Evolutionary conservation across 1,139 yeast species (phyloP), one percentile per base, ranked within the genome.

Genomic region (Geotrichum restrictum): DNA sequence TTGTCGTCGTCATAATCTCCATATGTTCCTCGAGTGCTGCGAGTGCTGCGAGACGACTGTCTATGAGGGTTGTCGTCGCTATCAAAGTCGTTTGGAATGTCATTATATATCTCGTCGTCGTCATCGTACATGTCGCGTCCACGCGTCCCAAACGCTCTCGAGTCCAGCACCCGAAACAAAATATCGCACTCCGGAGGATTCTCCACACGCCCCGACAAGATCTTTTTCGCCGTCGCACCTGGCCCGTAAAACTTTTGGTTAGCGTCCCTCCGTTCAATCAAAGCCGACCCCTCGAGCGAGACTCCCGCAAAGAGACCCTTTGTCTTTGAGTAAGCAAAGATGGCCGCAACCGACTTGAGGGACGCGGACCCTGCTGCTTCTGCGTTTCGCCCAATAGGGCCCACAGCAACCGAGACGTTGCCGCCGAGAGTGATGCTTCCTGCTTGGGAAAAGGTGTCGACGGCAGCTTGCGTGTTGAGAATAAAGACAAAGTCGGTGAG

Each of bases 291-390:
- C 72, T 93, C 98, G 50, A 93, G 79, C 1, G 98, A 91, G 31
- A 93, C 93, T 64, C 98, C 98, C 0, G 98, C 98, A 73, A 88
- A 93, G 52, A 93, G 77, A 57, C 98, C 98, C 69, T 93, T 93
- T 2, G 97, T 89, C 71, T 93, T 93, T 16, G 97, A 88, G 70
- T 93, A 93, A 1, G 97, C 76, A 67, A 91, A 93, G 18, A 93
- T 84, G 3, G 98, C 96, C 2, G 98, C 87, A 3, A 89, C 95
- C 55, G 85, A 77, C 63, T 84, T 84, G 55, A 88, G 72, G 2
- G 96, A 88, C 0, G 98, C 98, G 36, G 95, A 81, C 21, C 96
- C 98, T n/a, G 95, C 96, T 33, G 96, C 98, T 69, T 93, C 98
- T 2, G 97, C 98, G 64, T 88, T 89, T 72, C 98, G 82, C 55